Conservation (phyloP, 768 basidiomycete genomes). For the Tricholoma terreum region DNA sequence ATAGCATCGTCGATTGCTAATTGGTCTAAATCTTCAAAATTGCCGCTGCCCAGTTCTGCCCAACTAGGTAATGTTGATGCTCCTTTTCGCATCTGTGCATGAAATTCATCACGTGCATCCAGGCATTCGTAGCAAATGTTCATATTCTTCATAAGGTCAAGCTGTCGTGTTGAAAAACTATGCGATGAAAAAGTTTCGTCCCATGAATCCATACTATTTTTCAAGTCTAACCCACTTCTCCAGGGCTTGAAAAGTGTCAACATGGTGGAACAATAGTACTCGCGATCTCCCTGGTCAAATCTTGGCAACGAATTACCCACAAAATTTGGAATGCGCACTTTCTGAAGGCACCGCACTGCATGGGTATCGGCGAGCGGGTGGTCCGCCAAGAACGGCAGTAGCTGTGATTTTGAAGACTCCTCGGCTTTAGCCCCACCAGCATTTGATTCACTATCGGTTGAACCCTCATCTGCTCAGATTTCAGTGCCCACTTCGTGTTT, state of each 20-base stretch:
- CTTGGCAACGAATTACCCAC: constrained; percentile 25
- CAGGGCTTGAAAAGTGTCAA: constrained; percentile 33
- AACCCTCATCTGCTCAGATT: not conserved
- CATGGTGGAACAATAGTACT: constrained; percentile 32
- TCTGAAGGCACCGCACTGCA: not conserved
- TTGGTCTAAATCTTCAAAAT: not conserved
- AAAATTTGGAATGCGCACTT: constrained; percentile 26
- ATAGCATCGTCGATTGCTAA: not conserved
- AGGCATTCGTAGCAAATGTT: constrained; percentile 28
- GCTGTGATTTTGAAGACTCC: not conserved
- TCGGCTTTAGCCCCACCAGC: constrained; percentile 4
- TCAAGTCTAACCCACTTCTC: constrained; percentile 26
- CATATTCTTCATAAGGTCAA: constrained; percentile 24
- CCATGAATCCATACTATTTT: constrained; percentile 20
- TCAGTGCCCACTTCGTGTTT: not conserved
- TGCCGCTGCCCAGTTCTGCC: not conserved
- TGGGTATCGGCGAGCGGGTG: constrained; percentile 20
- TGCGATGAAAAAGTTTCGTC: constrained; percentile 16
- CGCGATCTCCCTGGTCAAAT: constrained; percentile 27
- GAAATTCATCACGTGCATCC: constrained; percentile 29
- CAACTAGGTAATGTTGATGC: not conserved
- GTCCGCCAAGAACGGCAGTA: constrained; percentile 2
- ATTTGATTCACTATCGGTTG: not conserved
- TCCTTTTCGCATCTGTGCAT: constrained; percentile 13
- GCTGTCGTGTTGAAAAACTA: constrained; percentile 10